A percentile compares a stretch with the other conserved stretches of the same genome.
phyloP scores from a whole-genome alignment of 1,284 basidiomycete genomes.

The Trichosporon inkin region DNA sequence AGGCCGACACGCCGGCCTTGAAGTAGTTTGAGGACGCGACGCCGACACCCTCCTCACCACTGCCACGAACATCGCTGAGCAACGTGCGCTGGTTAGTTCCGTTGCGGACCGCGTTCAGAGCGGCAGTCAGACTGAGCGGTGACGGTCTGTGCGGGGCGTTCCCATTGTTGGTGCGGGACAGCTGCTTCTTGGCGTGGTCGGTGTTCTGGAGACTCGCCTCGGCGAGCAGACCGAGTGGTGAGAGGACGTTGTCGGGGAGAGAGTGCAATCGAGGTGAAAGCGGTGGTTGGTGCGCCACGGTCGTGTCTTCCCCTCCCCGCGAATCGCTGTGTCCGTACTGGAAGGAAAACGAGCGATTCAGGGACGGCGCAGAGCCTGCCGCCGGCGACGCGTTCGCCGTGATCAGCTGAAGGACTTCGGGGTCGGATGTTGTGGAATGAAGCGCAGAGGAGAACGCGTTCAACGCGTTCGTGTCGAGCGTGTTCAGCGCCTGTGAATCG shows the following conservation, averaged over 20 bases:
- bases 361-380: slow-evolving; percentile 28
- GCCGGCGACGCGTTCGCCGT: slow-evolving; percentile 60
- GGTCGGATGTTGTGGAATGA: slow-evolving; percentile 35
- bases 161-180: slow-evolving; percentile 17
- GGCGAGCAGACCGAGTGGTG: slow-evolving; percentile 82
- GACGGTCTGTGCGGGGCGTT: slow-evolving; percentile 32
- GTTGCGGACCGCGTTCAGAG: slow-evolving; percentile 15
- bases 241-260: slow-evolving; percentile 82
- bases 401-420: slow-evolving; percentile 73
- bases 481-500: slow-evolving; percentile 56
- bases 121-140: slow-evolving; percentile 29
- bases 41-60: slow-evolving; percentile 31
- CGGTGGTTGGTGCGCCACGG: slow-evolving; percentile 36
- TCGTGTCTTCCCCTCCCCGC: slow-evolving; percentile 15
- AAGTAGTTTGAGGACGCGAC: slow-evolving; percentile 91
- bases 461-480: slow-evolving; percentile 63
- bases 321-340: slow-evolving; percentile 3
- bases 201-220: slow-evolving; percentile 87
- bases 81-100: slow-evolving; percentile 28
- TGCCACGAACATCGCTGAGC: slow-evolving; percentile 40
- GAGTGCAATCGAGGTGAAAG: slow-evolving; percentile 75
- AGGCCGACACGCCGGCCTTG: slow-evolving; percentile 66
- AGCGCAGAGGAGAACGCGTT: slow-evolving; percentile 42
- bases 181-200: slow-evolving; percentile 39
- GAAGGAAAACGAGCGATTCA: slow-evolving; percentile 21